phyloP scores from a whole-genome alignment of 768 basidiomycete genomes.

The Lactarius akahatsu region DNA sequence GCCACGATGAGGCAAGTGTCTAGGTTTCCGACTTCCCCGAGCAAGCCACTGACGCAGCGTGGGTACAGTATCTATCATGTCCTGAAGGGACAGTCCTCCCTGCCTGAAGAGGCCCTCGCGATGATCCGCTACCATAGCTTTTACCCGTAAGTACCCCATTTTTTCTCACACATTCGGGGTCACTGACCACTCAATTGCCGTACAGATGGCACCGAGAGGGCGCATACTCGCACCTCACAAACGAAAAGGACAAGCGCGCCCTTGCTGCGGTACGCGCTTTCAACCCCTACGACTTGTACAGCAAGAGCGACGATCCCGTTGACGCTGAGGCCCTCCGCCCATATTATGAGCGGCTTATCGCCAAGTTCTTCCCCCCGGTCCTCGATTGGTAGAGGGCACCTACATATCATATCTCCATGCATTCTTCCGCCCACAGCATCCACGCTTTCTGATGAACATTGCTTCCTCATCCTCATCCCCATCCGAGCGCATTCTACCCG shows the following conservation, averaged over 20 bases:
- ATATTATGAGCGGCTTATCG: slow-evolving; percentile 81
- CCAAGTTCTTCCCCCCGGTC: slow-evolving; percentile 79
- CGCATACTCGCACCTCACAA: slow-evolving; percentile 78
- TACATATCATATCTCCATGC: slow-evolving; percentile 16
- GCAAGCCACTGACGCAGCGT: not conserved
- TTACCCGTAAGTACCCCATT: slow-evolving; percentile 59
- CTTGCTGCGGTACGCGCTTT: slow-evolving; percentile 80
- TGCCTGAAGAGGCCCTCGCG: slow-evolving; percentile 78
- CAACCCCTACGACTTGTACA: slow-evolving; percentile 95
- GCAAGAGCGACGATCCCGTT: slow-evolving; percentile 75
- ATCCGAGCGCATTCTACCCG: slow-evolving; percentile 7
- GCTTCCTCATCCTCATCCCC: slow-evolving; percentile 8
- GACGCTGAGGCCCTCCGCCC: slow-evolving; percentile 63
- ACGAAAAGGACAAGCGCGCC: slow-evolving; percentile 61
- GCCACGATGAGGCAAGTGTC: slow-evolving; percentile 77
- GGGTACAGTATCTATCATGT: slow-evolving; percentile 74
- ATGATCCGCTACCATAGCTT: slow-evolving; percentile 97
- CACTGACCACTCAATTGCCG: slow-evolving; percentile 4
- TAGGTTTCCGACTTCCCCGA: slow-evolving; percentile 21
- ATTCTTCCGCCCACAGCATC: slow-evolving; percentile 1
- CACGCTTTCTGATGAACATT: slow-evolving; percentile 17
- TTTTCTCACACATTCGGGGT: not conserved
- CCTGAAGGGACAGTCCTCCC: slow-evolving; percentile 75
- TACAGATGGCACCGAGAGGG: slow-evolving; percentile 84
- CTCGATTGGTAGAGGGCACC: slow-evolving; percentile 66